These are phyloP conservation scores for Allodekkera sacchari DNA, from an alignment of 805 yeast species.

Conservation along the genomic window DNA sequence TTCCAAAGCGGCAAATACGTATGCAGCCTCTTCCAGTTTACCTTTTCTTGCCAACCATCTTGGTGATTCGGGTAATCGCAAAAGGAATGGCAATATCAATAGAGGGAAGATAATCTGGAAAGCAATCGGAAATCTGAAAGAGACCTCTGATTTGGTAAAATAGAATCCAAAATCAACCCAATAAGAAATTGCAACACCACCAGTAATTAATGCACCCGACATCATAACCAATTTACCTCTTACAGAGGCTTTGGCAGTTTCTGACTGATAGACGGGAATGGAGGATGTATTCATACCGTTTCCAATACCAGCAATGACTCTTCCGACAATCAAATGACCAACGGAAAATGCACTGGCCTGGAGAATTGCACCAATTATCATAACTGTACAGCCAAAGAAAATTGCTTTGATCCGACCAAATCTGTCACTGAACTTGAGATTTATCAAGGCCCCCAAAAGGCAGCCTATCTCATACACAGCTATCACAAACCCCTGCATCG, in stretches of 20 bases:
- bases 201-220: slow-evolving; percentile 21
- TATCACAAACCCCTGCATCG: slow-evolving; percentile 41
- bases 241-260: slow-evolving; percentile 23
- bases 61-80: slow-evolving; percentile 33
- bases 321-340: slow-evolving; percentile 23
- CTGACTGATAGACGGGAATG: slow-evolving; percentile 29
- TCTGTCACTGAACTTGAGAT: slow-evolving; percentile 32
- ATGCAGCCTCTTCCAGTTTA: slow-evolving; percentile 33
- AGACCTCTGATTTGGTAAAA: slow-evolving; percentile 17
- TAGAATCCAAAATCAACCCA: slow-evolving; percentile 30
- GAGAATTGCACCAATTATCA: slow-evolving; percentile 22
- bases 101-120: slow-evolving; percentile 22
- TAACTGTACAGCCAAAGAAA: slow-evolving; percentile 27
- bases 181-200: slow-evolving; percentile 25
- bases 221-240: slow-evolving; percentile 25
- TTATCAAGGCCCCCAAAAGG: slow-evolving; percentile 34
- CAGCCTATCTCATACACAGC: slow-evolving; percentile 44
- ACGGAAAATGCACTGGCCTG: slow-evolving; percentile 17
- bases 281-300: slow-evolving; percentile 28
- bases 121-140: slow-evolving; percentile 30
- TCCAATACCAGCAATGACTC: slow-evolving; percentile 29
- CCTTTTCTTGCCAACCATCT: slow-evolving; percentile 34
- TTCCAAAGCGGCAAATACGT: slow-evolving; percentile 33
- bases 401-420: slow-evolving; percentile 33
- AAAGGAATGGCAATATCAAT: slow-evolving; percentile 9